Evolutionary conservation across 2,329 filamentous ascomycete species (phyloP).

Genomic region (Diaporthe sp.): DNA sequence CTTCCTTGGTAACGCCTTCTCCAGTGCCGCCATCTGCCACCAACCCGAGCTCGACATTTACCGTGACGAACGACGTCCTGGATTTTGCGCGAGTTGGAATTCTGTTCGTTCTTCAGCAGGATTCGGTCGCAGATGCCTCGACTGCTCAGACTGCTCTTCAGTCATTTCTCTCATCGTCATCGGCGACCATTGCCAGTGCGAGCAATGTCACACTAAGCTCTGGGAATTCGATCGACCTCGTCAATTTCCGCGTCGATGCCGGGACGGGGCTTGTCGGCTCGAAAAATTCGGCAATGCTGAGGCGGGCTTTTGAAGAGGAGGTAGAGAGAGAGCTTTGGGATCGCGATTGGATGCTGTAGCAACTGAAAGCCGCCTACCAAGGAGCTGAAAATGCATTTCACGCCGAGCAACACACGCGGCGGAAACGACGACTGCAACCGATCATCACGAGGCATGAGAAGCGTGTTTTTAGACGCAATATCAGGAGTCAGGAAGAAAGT

Average conservation of each 20-base stretch:
- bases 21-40: slow-evolving; percentile 43
- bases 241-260: slow-evolving; percentile 60
- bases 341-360: slow-evolving; percentile 8
- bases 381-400: not conserved
- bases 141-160: slow-evolving; percentile 69
- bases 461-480: slow-evolving; percentile 25
- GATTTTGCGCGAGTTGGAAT: slow-evolving; percentile 76
- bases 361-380: not conserved
- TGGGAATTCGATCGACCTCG: slow-evolving; percentile 64
- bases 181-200: slow-evolving; percentile 51
- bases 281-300: slow-evolving; percentile 17
- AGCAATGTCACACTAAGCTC: slow-evolving; percentile 53
- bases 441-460: slow-evolving; percentile 18
- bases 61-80: slow-evolving; percentile 67
- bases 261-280: slow-evolving; percentile 49
- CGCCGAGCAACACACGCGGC: not conserved
- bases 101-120: slow-evolving; percentile 72
- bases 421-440: not conserved
- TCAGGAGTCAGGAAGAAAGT: slow-evolving; percentile 24
- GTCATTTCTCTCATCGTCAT: slow-evolving; percentile 64
- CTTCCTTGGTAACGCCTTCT: slow-evolving; percentile 39
- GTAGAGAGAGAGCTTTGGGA: slow-evolving; percentile 4
- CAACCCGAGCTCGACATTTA: slow-evolving; percentile 56
- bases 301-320: slow-evolving; percentile 29
- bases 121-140: slow-evolving; percentile 64